Conservation (phyloP, 192 early-diverging fungal genomes). For the Coemansia guatemalensis region DNA sequence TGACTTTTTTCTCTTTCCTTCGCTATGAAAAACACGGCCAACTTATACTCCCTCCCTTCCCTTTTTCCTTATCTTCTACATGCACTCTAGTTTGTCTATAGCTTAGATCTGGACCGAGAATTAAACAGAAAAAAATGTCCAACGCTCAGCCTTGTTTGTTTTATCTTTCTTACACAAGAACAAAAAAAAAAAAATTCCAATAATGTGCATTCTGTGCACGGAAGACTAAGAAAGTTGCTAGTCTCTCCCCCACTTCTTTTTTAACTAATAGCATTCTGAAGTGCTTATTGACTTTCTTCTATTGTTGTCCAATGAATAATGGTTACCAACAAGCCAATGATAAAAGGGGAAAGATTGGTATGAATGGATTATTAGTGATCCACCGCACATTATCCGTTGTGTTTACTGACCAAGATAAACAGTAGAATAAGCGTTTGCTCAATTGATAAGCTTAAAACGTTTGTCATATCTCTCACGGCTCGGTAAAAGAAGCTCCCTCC, state of each 20-base stretch:
- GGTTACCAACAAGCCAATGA: no score
- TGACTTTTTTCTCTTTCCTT: background rate
- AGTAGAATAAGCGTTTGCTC: background rate
- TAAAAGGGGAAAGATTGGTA: no score
- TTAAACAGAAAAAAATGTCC: background rate
- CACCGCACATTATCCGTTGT: background rate
- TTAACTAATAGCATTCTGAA: background rate
- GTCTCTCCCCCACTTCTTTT: background rate
- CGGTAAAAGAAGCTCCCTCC: background rate
- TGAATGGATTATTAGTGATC: background rate
- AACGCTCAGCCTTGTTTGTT: background rate
- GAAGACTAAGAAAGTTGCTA: background rate
- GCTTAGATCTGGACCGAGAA: background rate
- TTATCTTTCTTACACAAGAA: background rate
- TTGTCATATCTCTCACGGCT: background rate
- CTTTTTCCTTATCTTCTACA: background rate
- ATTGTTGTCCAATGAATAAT: background rate
- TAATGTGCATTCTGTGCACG: background rate
- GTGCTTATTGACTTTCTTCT: background rate
- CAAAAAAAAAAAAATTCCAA: background rate
- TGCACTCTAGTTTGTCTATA: background rate
- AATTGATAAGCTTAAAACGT: background rate
- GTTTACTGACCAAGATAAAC: background rate
- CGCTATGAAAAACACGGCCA: background rate
- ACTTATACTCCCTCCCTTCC: background rate